Base-by-base conservation (phyloP, 2,329 filamentous ascomycete species). In the Podosphaera xanthii region DNA sequence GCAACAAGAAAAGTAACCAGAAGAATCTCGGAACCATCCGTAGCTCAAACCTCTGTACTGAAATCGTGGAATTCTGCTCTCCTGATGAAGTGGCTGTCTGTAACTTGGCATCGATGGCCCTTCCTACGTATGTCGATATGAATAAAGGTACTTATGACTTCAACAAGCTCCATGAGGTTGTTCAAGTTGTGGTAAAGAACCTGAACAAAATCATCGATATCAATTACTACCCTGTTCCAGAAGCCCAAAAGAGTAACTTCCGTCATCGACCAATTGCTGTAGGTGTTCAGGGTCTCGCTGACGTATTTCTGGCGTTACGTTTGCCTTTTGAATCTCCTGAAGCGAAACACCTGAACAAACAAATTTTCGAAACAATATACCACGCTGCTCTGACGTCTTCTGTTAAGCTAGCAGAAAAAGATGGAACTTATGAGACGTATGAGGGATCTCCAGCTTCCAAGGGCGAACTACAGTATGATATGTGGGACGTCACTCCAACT, bases 331-430 rank as follows among this genome's bases (percentile, higher is more conserved):
- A 98, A 72, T 98, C 92, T 14, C 83, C 88, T 4, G 89, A 97
- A 74, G 92, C 92, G 63, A 87, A 84, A 66, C 80, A 92, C 71
- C 81, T 98, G 69, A 98, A 98, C 79, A 90, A 86, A 69, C 89
- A 98, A 73, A 97, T 98, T 72, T 98, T 98, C 65, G 92, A 98
- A 78, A 98, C 92, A 63, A 96, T 98, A 72, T 98, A 98, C 76
- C 92, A 98, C 71, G 92, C 84, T 70, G 87, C 89, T 60, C 76
- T 97, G 63, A 95, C 90, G 59, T 85, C 88, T 31, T 98, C 92
- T 0, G 82, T 86, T 69, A 83, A 95, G 60, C 75, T 97, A 64
- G 88, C 92, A 62, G 85, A 88, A 76, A 76, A 85, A 65, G 74
- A 90, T 60, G 92, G 92, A 3, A 72, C 89, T 4, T 98, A 98